Conservation (phyloP, 2,329 filamentous ascomycete genomes). For the Talaromyces sp. region DNA sequence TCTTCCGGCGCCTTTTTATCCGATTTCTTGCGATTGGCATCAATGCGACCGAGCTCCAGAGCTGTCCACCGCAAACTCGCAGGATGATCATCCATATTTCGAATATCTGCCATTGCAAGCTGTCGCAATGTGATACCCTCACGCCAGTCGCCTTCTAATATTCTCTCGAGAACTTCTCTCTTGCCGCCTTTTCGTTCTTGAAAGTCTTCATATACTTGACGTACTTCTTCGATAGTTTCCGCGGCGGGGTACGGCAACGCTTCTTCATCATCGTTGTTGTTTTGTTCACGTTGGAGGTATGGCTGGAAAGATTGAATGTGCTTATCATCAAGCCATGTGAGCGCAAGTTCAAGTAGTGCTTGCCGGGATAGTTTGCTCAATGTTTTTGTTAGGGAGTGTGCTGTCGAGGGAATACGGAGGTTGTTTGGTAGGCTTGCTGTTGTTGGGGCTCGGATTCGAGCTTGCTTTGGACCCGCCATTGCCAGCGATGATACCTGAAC, state of each 20-base stretch:
- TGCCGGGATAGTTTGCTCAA: conserved; percentile 71
- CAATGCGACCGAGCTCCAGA: conserved; percentile 46
- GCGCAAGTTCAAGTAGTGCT: conserved; percentile 70
- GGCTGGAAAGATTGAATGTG: conserved; percentile 64
- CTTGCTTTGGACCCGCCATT: conserved; percentile 37
- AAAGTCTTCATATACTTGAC: conserved; percentile 64
- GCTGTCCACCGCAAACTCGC: conserved; percentile 57
- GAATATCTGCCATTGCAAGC: conserved; percentile 58
- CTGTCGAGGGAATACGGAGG: conserved; percentile 67
- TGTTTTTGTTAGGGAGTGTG: conserved; percentile 65
- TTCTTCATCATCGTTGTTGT: conserved; percentile 58
- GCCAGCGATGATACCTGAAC: background rate
- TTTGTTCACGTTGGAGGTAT: conserved; percentile 57
- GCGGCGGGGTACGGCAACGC: conserved; percentile 72
- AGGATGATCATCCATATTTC: conserved; percentile 57
- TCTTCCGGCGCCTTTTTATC: conserved; percentile 31
- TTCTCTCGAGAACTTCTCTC: conserved; percentile 58
- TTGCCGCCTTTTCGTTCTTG: conserved; percentile 57
- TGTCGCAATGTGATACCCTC: conserved; percentile 58
- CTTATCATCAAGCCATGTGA: conserved; percentile 75
- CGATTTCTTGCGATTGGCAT: conserved; percentile 16
- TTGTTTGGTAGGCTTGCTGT: conserved; percentile 71
- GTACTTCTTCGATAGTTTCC: conserved; percentile 66
- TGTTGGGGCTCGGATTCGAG: conserved; percentile 60
- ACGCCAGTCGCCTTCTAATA: conserved; percentile 61